Conservation (phyloP, 139 green algal species). For the Tetradesmus obliquus region DNA sequence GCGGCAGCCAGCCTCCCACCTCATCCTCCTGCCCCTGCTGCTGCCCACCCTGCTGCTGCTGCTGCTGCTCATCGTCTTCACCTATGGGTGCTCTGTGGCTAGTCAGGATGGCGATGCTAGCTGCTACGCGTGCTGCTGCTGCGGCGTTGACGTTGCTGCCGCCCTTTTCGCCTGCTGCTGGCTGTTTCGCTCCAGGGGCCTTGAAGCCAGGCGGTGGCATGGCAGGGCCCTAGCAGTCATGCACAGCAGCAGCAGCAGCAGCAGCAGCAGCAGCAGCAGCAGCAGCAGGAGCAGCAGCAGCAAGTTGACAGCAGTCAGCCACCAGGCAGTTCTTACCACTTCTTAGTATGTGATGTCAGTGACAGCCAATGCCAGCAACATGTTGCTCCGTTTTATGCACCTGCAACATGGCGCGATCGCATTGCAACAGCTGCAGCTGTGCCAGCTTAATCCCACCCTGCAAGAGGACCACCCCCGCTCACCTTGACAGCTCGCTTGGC, state of each 20-base stretch:
- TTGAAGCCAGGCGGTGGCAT: slow-evolving; percentile 22
- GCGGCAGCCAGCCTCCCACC: slow-evolving; percentile 60
- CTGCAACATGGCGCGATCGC: too few relatives aligned
- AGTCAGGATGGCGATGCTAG: slow-evolving; percentile 30
- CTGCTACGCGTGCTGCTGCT: slow-evolving; percentile 35
- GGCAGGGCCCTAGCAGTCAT: neutral
- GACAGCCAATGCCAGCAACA: too few relatives aligned
- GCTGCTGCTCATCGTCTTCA: neutral
- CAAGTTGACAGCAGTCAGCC: too few relatives aligned
- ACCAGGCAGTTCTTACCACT: too few relatives aligned
- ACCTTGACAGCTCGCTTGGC: slow-evolving; percentile 30
- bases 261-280: neutral
- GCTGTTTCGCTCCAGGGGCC: neutral
- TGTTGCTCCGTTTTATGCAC: too few relatives aligned
- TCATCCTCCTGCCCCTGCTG: neutral
- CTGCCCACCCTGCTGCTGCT: slow-evolving; percentile 3
- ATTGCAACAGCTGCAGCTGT: too few relatives aligned
- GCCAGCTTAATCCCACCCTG: too few relatives aligned
- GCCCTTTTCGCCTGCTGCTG: neutral
- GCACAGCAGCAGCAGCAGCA: neutral
- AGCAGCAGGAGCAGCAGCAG: neutral
- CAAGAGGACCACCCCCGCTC: neutral
- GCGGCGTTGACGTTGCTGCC: slow-evolving; percentile 23
- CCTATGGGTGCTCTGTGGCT: neutral
- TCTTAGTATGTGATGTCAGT: too few relatives aligned